Evolutionary conservation across 352 stramenopile genomes (phyloP), one percentile per base, ranked within the genome.

Genomic region (Globisporangium paddicum): DNA sequence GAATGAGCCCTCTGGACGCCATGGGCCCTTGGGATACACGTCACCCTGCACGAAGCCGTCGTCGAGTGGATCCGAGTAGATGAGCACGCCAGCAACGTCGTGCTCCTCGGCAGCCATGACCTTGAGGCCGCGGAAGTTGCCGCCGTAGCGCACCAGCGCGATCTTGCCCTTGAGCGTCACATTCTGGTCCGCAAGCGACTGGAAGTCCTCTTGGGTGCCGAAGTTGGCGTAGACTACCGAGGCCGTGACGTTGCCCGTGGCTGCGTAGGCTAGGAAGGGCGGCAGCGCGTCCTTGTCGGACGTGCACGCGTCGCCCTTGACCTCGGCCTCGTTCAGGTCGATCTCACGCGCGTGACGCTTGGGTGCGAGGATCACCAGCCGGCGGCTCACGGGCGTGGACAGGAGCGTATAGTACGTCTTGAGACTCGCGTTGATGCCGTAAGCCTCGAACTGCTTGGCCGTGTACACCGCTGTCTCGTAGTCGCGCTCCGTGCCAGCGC

Each of bases 141-240:
- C 58, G 55, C 89, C 89, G 59, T 97, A 97, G 21, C 90, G 79
- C n/a, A 89, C 70, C 2, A 97, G 49, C 13, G 92, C 90, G 52
- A 97, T 92, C 55, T 84, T 93, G 25, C 79, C 82, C 26, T 83
- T 55, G 14, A 97, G 60, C 5, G 72, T 77, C 54, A 97, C 75
- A 44, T 87, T 87, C 3, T 79, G 62, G 5, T 66, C 66, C 55
- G 79, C 64, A 2, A 97, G 73, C 61, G 66, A 89, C 40, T 91
- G 64, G 58, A 96, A 97, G 62, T 97, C 90, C 40, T 63, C 60
- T 2, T 71, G 89, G 11, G 70, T 64, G 0, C 83, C 90, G 54
- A 93, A 96, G 66, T 97, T 97, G 16, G 79, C 86, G 62, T 96
- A 97, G 44, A 97, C 86, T 0, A 95, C 61, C 0, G 81, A 64